Percentiles rank a stretch among this genome's conserved stretches.
These are phyloP conservation scores for Dactylellina haptotyla DNA, from an alignment of 2,329 filamentous ascomycete species.

Conservation along the genomic window DNA sequence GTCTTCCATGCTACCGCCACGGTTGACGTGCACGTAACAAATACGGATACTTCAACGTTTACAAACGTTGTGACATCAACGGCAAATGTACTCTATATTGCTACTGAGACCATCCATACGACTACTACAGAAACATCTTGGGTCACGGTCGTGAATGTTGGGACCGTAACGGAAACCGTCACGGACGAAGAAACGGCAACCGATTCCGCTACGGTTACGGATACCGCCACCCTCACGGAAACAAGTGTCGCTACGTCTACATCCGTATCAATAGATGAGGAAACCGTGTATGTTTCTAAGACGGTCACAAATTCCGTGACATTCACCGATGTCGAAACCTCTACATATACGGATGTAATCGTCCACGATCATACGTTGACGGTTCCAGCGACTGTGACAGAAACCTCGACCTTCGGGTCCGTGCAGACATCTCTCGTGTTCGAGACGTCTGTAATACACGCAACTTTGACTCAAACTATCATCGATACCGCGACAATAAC, in stretches of 20 bases:
- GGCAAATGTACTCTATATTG: background rate
- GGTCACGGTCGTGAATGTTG: background rate
- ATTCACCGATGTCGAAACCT: background rate
- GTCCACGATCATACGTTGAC: background rate
- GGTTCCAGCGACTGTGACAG: background rate
- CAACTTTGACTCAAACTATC: background rate
- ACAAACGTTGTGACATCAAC: background rate
- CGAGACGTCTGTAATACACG: background rate
- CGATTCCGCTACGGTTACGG: background rate
- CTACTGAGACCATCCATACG: background rate
- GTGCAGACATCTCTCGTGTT: background rate
- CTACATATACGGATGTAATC: background rate
- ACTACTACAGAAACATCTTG: background rate
- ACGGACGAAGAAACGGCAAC: background rate
- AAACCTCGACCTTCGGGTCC: background rate
- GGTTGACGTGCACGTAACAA: background rate
- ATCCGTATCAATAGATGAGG: background rate
- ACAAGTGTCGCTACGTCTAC: background rate
- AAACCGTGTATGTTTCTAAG: background rate
- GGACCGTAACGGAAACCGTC: background rate
- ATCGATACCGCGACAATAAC: background rate
- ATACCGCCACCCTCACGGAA: background rate
- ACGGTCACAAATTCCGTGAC: background rate
- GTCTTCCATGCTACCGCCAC: background rate
- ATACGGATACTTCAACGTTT: background rate